Base-by-base conservation (phyloP, 2,329 filamentous ascomycete genomes). In the Arthrobotrys sinensis region DNA sequence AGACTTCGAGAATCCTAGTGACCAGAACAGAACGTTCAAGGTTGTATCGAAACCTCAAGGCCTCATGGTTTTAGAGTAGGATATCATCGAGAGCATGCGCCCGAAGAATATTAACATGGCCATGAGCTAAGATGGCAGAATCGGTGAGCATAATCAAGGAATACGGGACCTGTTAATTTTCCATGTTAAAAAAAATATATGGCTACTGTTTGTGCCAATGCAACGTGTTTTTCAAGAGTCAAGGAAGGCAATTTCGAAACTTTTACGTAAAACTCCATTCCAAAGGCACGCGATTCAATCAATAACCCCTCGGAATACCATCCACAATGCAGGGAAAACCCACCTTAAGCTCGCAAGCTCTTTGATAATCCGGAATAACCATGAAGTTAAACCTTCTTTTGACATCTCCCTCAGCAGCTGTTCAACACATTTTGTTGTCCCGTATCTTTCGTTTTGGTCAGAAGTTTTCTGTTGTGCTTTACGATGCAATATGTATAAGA, bases 371-470 rank as follows among this genome's bases (percentile, higher is more conserved):
- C 38, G 53, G 53, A 38, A 69, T 40, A 60, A 40, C n/a, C 34
- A 45, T 32, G 3, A 43, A 24, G 38, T 19, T 32, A n/a, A 71
- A 73, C 69, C 62, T 73, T 73, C 60, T 73, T 73, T 73, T 45
- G 40, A 73, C 69, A 43, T 66, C 69, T 14, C 12, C 8, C n/a
- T 50, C 11, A 36, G 11, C 19, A 32, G 10, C 40, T 24, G 3
- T 24, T 14, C 69, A 73, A 73, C 69, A 46, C 69, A 73, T 72
- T 65, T 60, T 21, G 8, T 21, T 21, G 36, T 57, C 16, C 10
- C 21, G 24, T 34, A 19, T 19, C 32, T 57, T 40, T 8, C 14
- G 2, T n/a, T 19, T 28, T 28, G 36, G 34, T 21, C 34, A 14
- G 11, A 28, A 6, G 55, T 60, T 60, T 60, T 52, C 40, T 21